These are phyloP conservation scores for Cystobasidium onofrii DNA, from an alignment of 768 basidiomycete genomes.

Conservation along the genomic window DNA sequence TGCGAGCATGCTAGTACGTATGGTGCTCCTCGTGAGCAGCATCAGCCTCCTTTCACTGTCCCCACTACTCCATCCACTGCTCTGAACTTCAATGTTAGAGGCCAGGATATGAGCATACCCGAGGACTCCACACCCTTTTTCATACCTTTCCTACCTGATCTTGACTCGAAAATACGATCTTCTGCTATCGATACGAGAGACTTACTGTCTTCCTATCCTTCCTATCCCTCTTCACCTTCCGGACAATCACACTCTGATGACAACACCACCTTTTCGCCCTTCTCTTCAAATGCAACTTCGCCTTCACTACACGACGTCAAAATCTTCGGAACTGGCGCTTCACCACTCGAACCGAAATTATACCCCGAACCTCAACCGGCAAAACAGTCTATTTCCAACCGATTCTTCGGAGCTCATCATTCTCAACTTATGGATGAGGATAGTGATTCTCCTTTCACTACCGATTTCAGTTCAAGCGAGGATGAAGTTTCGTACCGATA, in stretches of 20 bases:
- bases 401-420: not conserved
- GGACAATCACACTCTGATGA: not conserved
- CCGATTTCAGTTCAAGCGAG: conserved; percentile 4
- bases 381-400: not conserved
- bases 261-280: not conserved
- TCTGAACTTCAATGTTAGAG: not conserved
- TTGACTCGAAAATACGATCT: not conserved
- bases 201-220: conserved; percentile 7
- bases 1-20: too few species aligned
- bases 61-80: not conserved
- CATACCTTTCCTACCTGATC: not conserved
- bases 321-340: not conserved
- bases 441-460: conserved; percentile 2
- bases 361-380: not conserved
- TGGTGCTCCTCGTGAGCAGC: too few species aligned
- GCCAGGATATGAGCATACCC: not conserved
- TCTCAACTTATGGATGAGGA: not conserved
- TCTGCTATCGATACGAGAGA: not conserved
- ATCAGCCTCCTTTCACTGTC: not conserved
- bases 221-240: not conserved
- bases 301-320: not conserved
- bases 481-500: not conserved
- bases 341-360: not conserved
- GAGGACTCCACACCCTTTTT: not conserved
- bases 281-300: not conserved